Conservation (phyloP, 176 grass and related monocot species). For the Musa acuminata region DNA sequence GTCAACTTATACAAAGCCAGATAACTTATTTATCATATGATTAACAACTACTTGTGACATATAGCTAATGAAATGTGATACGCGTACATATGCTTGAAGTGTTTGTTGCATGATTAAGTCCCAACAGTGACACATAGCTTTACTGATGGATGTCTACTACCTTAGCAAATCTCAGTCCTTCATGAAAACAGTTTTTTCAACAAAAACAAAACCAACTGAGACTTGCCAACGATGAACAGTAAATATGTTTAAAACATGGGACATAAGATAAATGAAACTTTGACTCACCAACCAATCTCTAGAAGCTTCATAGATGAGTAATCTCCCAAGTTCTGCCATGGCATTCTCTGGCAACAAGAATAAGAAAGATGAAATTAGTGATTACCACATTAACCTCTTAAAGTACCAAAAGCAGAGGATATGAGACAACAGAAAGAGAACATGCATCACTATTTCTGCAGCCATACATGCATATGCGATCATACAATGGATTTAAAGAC, state of each 20-base stretch:
- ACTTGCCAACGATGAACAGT: background rate
- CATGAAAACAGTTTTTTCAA: too few species aligned
- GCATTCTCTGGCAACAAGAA: conserved; percentile 53
- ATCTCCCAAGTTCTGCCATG: conserved; percentile 84
- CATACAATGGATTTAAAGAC: background rate
- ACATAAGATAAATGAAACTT: background rate
- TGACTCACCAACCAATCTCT: conserved; percentile 88
- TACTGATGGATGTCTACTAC: background rate
- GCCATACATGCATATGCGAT: background rate
- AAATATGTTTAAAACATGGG: background rate
- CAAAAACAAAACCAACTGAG: background rate
- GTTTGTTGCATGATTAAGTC: background rate
- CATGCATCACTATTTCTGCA: background rate
- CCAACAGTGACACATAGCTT: background rate
- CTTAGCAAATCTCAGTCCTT: background rate
- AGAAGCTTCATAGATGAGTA: conserved; percentile 91
- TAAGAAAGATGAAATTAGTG: background rate
- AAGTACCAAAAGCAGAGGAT: background rate
- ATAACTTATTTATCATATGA: background rate
- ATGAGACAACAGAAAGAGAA: background rate
- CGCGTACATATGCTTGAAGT: background rate
- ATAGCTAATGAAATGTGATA: background rate
- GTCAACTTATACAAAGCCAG: too few species aligned
- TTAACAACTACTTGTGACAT: background rate
- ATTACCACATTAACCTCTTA: background rate